A percentile compares a stretch with the other conserved stretches of the same genome.
Conservation (phyloP, 139 green algal genomes). For the Eudorina sp. region DNA sequence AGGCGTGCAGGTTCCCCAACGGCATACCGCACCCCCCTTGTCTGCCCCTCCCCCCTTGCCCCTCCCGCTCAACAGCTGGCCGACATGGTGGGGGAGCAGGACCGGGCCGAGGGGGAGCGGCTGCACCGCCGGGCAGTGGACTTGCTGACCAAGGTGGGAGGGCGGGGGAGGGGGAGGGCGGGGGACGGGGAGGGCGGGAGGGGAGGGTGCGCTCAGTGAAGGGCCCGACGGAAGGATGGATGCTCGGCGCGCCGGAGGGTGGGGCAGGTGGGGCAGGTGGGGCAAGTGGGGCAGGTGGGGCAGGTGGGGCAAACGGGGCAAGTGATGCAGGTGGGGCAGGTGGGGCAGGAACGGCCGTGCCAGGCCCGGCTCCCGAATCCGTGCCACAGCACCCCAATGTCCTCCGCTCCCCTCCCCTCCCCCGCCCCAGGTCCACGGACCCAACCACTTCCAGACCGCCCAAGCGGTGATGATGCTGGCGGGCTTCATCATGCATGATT, state of each 20-base stretch:
- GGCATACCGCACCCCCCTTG: neutral
- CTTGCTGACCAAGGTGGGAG: conserved; percentile 18
- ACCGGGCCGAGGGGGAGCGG: conserved; percentile 17
- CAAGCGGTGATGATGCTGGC: neutral
- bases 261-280: neutral
- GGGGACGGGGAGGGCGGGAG: neutral
- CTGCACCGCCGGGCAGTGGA: conserved; percentile 14
- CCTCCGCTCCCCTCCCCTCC: neutral
- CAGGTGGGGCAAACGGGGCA: neutral
- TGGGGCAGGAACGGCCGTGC: no score
- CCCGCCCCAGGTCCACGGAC: conserved; percentile 9
- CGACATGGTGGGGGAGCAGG: neutral
- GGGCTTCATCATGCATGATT: neutral
- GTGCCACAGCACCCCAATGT: neutral
- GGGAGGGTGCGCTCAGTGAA: neutral
- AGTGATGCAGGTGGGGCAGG: no score
- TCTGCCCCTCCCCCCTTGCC: neutral
- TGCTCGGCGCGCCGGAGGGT: neutral
- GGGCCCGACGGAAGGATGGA: no score
- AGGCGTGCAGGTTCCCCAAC: neutral
- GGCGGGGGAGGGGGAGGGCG: neutral
- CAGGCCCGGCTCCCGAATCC: no score
- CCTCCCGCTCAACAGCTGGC: neutral
- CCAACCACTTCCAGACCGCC: neutral
- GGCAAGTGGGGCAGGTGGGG: neutral